Evolutionary conservation across 768 basidiomycete species (phyloP), one percentile per base, ranked within the genome.

Genomic region (Vishniacozyma victoriae): DNA sequence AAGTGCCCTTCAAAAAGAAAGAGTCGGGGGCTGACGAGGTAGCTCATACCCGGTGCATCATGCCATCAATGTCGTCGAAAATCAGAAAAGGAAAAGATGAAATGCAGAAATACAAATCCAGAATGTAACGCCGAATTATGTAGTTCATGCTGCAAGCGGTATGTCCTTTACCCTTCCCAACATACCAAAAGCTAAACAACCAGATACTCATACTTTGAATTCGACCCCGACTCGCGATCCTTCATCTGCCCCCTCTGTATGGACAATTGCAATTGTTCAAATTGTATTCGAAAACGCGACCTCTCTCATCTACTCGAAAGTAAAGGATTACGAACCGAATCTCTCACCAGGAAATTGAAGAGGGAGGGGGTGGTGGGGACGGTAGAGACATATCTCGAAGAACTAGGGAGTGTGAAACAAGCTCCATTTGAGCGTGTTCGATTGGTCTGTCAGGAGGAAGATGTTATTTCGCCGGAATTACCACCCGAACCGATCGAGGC

Each of bases 211-310:
- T 62, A 63, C 35, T 63, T 71, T 45, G 48, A 54, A 7, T 71
- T 71, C 38, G 67, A 69, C 46, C 58, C 54, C 26, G 54, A 65
- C 12, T 50, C 62, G 15, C 54, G 63, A 12, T 55, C 61, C 1
- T 69, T 69, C 52, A 60, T 69, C 46, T 71, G 69, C 44, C 69
- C 69, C 2, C 55, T 60, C 6, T 71, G 69, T 47, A 61, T 52
- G 48, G 61, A 64, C 18, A 56, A 57, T 50, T 71, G 69, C 47
- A 65, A 69, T 35, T 71, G 69, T 46, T 48, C 59, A 13, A 49
- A 47, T 20, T 71, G 69, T 39, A 52, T 71, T 7, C 44, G 60
- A 22, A 64, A 61, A 36, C 59, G 62, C 13, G 54, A 62, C 20
- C 55, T 70, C 9, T 47, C 48, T 2, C 59, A 61, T 51, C 51